A percentile compares a stretch with the other conserved stretches of the same genome.
phyloP scores from a whole-genome alignment of 2,329 filamentous ascomycete genomes.

The Sporothrix humicola region DNA sequence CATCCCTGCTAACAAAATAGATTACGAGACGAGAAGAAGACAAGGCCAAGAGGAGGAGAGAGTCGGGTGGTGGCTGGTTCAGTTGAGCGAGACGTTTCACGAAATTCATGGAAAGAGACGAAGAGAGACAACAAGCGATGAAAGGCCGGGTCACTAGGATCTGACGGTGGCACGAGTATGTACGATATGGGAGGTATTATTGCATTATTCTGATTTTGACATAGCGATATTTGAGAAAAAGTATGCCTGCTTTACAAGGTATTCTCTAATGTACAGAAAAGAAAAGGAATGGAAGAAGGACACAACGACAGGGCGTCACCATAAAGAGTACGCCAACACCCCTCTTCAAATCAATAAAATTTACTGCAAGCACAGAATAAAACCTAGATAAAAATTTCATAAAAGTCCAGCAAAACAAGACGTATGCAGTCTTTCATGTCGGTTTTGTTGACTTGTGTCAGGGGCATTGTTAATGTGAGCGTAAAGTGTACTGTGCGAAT shows the following conservation, averaged over 20 bases:
- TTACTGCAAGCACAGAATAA: background rate
- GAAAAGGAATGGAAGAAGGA: background rate
- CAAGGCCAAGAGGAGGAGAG: background rate
- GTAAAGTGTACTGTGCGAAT: background rate
- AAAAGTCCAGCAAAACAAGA: background rate
- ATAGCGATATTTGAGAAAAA: background rate
- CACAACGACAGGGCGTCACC: background rate
- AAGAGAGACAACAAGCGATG: no score
- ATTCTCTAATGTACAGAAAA: background rate
- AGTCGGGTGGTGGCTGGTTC: constrained; percentile 6
- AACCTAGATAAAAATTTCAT: background rate
- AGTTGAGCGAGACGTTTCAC: background rate
- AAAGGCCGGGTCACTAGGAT: no score
- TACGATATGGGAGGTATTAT: constrained; percentile 10
- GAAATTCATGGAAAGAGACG: background rate
- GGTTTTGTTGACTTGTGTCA: background rate
- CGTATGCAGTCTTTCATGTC: background rate
- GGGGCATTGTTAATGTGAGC: background rate
- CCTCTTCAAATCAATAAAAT: background rate
- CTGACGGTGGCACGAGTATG: background rate
- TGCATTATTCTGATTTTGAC: background rate
- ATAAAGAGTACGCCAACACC: background rate
- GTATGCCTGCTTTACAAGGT: background rate
- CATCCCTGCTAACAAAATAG: background rate
- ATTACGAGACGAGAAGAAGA: constrained; percentile 26